Conservation (phyloP, 1,284 basidiomycete species). For the Cutaneotrichosporon sp. region DNA sequence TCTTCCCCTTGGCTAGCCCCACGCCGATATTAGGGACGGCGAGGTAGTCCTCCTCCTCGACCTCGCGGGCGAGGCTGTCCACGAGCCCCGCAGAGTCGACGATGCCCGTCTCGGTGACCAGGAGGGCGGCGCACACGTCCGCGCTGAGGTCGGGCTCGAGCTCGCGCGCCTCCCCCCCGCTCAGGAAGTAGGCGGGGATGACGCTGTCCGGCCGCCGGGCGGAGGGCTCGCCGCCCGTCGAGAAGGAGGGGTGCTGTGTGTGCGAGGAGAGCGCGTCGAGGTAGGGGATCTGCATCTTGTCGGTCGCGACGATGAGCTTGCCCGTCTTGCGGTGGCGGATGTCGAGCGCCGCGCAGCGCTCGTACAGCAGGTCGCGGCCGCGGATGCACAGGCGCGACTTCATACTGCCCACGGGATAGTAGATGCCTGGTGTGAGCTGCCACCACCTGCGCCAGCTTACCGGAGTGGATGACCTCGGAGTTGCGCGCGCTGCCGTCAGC, state of each 20-base stretch:
- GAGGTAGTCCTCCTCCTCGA: conserved; percentile 55
- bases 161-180: conserved; percentile 68
- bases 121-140: conserved; percentile 71
- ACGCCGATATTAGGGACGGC: conserved; percentile 17
- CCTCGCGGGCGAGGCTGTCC: conserved; percentile 75
- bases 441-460: conserved; percentile 53
- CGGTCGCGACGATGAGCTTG: conserved; percentile 81
- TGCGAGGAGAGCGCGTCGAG: conserved; percentile 69
- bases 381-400: conserved; percentile 87
- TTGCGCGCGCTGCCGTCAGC: conserved; percentile 72
- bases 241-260: conserved; percentile 55
- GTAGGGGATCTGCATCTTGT: conserved; percentile 65
- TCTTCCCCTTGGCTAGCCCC: conserved; percentile 51
- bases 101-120: conserved; percentile 87
- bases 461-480: conserved; percentile 94
- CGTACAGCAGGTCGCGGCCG: conserved; percentile 82
- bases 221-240: conserved; percentile 9
- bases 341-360: conserved; percentile 65
- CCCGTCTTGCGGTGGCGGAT: conserved; percentile 76
- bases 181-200: conserved; percentile 69
- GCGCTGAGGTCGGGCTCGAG: conserved; percentile 79
- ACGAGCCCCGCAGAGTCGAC: conserved; percentile 83
- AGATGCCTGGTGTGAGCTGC: conserved; percentile 23
- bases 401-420: conserved; percentile 78
- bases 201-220: conserved; percentile 41